A percentile compares a stretch with the other conserved stretches of the same genome.
phyloP scores from a whole-genome alignment of 192 early-diverging fungal species.

The Coemansia sp. region DNA sequence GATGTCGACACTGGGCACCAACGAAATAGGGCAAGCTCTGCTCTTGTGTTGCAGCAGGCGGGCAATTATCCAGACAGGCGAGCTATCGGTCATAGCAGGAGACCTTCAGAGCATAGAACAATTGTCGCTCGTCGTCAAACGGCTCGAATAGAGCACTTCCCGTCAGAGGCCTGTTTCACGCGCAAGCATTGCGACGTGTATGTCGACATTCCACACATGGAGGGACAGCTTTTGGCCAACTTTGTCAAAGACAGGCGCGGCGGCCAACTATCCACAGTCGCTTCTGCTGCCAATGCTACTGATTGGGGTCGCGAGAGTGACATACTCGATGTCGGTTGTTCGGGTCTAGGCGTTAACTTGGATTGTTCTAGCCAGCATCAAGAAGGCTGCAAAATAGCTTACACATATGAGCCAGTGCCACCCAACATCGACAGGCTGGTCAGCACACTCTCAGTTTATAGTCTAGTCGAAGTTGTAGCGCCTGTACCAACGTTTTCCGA shows the following conservation, averaged over 20 bases:
- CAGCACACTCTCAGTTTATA: background rate
- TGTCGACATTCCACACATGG: conserved; percentile 14
- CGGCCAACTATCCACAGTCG: background rate
- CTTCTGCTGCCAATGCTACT: background rate
- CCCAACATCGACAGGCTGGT: conserved; percentile 3
- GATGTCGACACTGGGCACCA: background rate
- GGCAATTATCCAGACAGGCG: background rate
- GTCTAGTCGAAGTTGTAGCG: conserved; percentile 10
- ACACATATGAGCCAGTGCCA: background rate
- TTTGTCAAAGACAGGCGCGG: background rate
- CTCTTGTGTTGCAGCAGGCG: background rate
- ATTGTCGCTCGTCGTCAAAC: background rate
- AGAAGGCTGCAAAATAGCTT: background rate
- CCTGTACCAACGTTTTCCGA: conserved; percentile 23
- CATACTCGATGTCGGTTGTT: background rate
- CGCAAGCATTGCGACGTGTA: background rate
- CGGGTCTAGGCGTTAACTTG: background rate
- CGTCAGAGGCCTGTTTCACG: background rate
- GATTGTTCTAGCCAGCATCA: background rate
- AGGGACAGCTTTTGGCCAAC: background rate
- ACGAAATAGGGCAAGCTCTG: background rate
- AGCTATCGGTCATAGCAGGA: background rate
- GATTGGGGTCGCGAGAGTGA: background rate
- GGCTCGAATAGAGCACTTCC: background rate
- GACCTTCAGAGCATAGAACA: background rate